These are phyloP conservation scores for Phytophthora pisi DNA, from an alignment of 352 stramenopile genomes.

Conservation along the genomic window DNA sequence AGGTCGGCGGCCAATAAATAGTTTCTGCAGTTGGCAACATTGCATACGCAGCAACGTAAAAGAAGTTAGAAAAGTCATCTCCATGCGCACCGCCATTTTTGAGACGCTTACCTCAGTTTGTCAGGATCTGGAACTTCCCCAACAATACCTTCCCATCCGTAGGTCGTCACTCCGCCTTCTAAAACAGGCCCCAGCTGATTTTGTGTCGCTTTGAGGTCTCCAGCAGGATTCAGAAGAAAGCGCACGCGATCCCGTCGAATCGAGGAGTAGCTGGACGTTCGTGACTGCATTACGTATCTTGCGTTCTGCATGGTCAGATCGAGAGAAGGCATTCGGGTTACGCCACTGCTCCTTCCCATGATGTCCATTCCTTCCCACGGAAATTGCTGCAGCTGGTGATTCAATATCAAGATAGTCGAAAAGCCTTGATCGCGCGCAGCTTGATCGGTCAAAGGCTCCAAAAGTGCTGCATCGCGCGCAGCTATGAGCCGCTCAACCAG, in stretches of 20 bases:
- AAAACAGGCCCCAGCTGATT: conserved; percentile 64
- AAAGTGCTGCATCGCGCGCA: conserved; percentile 35
- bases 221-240: conserved; percentile 78
- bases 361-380: conserved; percentile 84
- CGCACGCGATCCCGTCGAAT: conserved; percentile 46
- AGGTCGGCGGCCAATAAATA: conserved; percentile 79
- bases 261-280: not conserved
- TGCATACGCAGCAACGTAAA: not conserved
- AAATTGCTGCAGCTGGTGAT: conserved; percentile 71
- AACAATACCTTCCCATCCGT: conserved; percentile 61
- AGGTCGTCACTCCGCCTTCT: conserved; percentile 26
- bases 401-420: conserved; percentile 71
- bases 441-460: conserved; percentile 1
- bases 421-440: not conserved
- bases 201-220: conserved; percentile 74
- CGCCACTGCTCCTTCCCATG: conserved; percentile 38
- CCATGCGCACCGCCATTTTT: not conserved
- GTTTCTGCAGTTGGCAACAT: conserved; percentile 24
- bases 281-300: not conserved
- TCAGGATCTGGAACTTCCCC: conserved; percentile 53
- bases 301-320: conserved; percentile 59
- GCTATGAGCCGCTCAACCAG: conserved; percentile 46
- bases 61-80: not conserved
- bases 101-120: conserved; percentile 52
- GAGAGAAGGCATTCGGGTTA: conserved; percentile 81